Conservation (phyloP, 2,329 filamentous ascomycete genomes). For the Aureobasidium melanogenum region DNA sequence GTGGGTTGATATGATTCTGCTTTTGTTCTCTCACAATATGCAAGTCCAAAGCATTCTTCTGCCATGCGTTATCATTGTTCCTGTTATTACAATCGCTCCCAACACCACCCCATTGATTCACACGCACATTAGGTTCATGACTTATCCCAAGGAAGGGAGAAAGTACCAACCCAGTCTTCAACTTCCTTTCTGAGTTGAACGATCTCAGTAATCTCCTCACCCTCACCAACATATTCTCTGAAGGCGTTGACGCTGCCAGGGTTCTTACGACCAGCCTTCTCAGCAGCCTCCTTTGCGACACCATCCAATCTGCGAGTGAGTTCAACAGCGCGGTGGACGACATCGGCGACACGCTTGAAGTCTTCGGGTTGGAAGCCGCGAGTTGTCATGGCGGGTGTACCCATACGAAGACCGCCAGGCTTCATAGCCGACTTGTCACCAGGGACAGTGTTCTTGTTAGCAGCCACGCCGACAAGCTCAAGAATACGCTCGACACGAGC, state of each 20-base stretch:
- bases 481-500: constrained; percentile 48
- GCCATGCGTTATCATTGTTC: constrained; percentile 6
- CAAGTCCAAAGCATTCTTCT: background rate
- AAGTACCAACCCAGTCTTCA: constrained; percentile 69
- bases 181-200: constrained; percentile 65
- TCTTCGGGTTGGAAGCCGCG: constrained; percentile 85
- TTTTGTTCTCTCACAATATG: background rate
- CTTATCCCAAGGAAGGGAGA: constrained; percentile 58
- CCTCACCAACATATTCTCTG: constrained; percentile 58
- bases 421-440: constrained; percentile 90
- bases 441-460: constrained; percentile 99
- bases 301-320: constrained; percentile 71
- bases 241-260: constrained; percentile 58
- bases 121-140: background rate
- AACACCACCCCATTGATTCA: background rate
- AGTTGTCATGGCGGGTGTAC: constrained; percentile 95
- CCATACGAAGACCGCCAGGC: constrained; percentile 86
- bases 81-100: background rate
- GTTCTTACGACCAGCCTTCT: constrained; percentile 58
- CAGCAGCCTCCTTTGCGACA: constrained; percentile 58
- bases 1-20: background rate
- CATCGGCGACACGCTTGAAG: constrained; percentile 18
- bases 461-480: constrained; percentile 85
- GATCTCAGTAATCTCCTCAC: constrained; percentile 61
- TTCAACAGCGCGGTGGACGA: constrained; percentile 46